Evolutionary conservation across 2,329 filamentous ascomycete genomes (phyloP), one percentile per base, ranked within the genome.

Genomic region (Lecanosticta acicola): DNA sequence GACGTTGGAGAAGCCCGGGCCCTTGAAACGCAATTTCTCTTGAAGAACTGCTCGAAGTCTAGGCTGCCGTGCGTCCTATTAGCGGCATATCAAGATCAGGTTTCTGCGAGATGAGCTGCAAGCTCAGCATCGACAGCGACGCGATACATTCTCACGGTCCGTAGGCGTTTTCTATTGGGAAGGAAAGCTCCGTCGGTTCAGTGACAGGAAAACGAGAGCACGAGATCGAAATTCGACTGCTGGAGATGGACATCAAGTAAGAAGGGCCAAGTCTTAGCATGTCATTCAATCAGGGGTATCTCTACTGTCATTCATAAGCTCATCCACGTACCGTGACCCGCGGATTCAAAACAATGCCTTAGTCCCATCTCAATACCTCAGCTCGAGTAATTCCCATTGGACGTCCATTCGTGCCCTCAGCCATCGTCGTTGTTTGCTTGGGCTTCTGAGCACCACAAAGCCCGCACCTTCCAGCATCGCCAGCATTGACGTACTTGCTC

Each of bases 381-480:
- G 53, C 39, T 13, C 54, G 41, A 7, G 55, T 60, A n/a, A 62
- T 32, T 7, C 60, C 60, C 14, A 59, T 51, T 11, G 52, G 33
- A 34, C 49, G 43, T 11, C 48, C 38, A 18, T 36, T 39, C 29
- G 21, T 29, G 16, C 26, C 39, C 13, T 29, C 40, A 8, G 26
- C 34, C n/a, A n/a, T 11, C n/a, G 11, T 24, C 32, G 29, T 18
- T 2, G 21, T 35, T 11, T 20, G n/a, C 29, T 50, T 49, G 5
- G 58, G 55, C 39, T 58, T 61, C 35, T 50, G 47, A 24, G 65
- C 66, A 14, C 81, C 82, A 60, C 85, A 91, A 3, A 86, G 66
- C 3, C 85, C 84, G 62, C 86, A 91, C 0, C 81, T 63, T 4
- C 81, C 83, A 52, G 74, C 80, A 63, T 90, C 85, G 1, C 76